phyloP scores from a whole-genome alignment of 2,329 filamentous ascomycete genomes.

The Trichophyton mentagrophytes region DNA sequence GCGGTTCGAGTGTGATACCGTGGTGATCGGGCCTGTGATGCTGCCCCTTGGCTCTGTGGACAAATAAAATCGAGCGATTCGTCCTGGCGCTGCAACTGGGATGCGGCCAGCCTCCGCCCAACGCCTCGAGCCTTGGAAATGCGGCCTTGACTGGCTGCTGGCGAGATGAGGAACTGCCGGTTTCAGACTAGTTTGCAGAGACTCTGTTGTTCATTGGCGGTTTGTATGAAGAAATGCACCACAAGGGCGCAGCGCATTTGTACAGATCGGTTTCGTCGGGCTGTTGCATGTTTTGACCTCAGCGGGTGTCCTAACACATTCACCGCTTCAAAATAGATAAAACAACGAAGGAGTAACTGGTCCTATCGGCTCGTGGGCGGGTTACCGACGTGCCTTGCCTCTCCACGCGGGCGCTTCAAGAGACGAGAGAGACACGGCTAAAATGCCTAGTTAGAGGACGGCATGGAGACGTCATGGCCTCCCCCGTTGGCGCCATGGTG shows the following conservation, averaged over 20 bases:
- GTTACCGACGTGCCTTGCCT: too few relatives aligned
- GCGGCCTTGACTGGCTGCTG: neutral
- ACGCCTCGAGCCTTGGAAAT: neutral
- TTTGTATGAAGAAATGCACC: neutral
- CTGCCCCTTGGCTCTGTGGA: neutral
- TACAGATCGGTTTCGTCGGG: neutral
- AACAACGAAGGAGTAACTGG: too few relatives aligned
- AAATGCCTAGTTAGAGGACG: neutral
- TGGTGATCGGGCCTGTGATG: slow-evolving; percentile 2
- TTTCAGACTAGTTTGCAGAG: neutral
- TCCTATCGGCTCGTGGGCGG: too few relatives aligned
- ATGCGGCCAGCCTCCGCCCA: neutral
- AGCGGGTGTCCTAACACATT: neutral
- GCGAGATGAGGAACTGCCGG: neutral
- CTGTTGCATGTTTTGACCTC: neutral
- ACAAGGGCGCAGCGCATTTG: neutral
- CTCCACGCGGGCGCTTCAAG: neutral
- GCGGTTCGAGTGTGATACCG: neutral
- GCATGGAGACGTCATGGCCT: neutral
- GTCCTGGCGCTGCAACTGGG: neutral
- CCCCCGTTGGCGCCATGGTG: neutral
- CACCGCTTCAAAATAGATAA: neutral
- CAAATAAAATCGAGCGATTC: neutral
- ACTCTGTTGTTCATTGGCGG: neutral
- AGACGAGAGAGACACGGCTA: too few relatives aligned